Evolutionary conservation across 139 green algal species (phyloP).

Genomic region (Chlamydomonas schloesseri): DNA sequence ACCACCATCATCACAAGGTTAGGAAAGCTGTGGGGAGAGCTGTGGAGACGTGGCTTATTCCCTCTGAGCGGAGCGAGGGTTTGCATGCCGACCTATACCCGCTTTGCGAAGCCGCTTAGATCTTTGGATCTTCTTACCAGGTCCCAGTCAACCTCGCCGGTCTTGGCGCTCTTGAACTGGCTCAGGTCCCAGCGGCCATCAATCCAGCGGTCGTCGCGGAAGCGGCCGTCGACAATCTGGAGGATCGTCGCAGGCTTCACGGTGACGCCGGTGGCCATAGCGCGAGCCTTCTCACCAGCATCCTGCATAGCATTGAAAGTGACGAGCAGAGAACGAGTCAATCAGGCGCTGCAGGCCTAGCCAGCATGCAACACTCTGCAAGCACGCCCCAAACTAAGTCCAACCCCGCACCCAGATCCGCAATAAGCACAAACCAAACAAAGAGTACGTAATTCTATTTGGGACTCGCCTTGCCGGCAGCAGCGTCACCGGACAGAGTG

Average conservation of each 20-base stretch:
- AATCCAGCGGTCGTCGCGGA: slow-evolving; percentile 88
- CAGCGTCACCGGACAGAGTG: slow-evolving; percentile 74
- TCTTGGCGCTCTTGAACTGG: slow-evolving; percentile 59
- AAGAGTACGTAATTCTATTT: neutral
- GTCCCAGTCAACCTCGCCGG: slow-evolving; percentile 64
- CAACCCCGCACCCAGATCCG: neutral
- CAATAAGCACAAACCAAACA: no score
- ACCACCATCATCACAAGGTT: no score
- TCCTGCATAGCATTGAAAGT: slow-evolving; percentile 48
- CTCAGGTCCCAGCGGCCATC: slow-evolving; percentile 81
- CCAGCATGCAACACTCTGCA: no score
- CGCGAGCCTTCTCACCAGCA: slow-evolving; percentile 51
- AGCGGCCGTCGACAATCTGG: slow-evolving; percentile 85
- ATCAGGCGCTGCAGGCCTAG: no score
- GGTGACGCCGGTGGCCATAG: neutral
- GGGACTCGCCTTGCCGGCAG: slow-evolving; percentile 74
- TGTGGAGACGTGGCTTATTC: no score
- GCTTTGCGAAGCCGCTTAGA: no score
- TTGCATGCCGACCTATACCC: no score
- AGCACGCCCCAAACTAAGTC: no score
- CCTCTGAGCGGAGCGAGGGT: no score
- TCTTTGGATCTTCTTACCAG: slow-evolving; percentile 18
- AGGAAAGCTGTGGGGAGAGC: no score
- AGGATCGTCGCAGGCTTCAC: slow-evolving; percentile 22
- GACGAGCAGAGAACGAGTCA: no score